Base-by-base conservation (phyloP, 495 filamentous ascomycete species). In the Xylaria castorea region DNA sequence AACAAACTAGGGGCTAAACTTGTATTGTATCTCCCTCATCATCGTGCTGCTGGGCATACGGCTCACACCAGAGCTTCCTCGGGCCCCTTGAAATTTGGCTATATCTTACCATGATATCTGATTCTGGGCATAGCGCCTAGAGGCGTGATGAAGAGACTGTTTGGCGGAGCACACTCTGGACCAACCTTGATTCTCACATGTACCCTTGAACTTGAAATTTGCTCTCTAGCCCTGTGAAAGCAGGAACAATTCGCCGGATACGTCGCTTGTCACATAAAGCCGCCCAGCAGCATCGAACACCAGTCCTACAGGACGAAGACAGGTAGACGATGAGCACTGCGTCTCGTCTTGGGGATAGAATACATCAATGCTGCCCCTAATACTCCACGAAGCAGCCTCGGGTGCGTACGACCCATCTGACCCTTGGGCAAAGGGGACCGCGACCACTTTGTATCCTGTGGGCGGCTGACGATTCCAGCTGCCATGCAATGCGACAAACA, bases 161-260 rank as follows among this genome's bases (percentile, higher is more conserved):
- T 64, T 18, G 12, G 42, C 20, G 32, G 16, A 25, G 51, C 25
- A 32, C 11, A 27, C 5, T 57, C n/a, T 18, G 11, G 7, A 8
- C 48, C 18, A 14, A 71, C 60, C 9, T 57, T 1, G 48, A 3
- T 16, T 14, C 16, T 25, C 9, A 40, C 36, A 27, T n/a, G 32
- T 46, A 5, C 18, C 42, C 53, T 32, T 53, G 25, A 30, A 22
- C 5, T 70, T 36, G 58, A 18, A 8, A 50, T 53, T 14, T 22
- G 27, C 5, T 61, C 22, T 14, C 50, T 58, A 46, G 7, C n/a
- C 61, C 66, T 63, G 58, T 57, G 68, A 68, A 48, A 91, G 70
- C 32, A 90, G 84, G 70, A 85, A 91, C 22, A 91, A 78, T 78
- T 91, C 89, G 1, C 89, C 89, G 32, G 85, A 88, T 7, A 82